Base-by-base conservation (phyloP, 306 rosid species). In the Sechiopsis laciniata region DNA sequence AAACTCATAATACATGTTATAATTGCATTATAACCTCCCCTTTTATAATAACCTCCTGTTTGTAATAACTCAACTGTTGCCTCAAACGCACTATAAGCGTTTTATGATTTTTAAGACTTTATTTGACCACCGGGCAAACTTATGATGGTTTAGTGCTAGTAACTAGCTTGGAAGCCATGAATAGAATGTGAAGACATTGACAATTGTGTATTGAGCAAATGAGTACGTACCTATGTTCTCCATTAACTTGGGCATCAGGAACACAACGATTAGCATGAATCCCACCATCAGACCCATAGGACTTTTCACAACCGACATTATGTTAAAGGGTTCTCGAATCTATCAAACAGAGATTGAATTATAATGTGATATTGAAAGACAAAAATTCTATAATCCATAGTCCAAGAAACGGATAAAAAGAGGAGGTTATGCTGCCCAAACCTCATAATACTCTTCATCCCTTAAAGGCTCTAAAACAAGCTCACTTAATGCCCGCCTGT, bases 241-340 rank as follows among this genome's bases (percentile, higher is more conserved):
- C 88, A 94, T 81, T 77, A 94, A 74, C 79, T 91, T 94, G 83
- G 99, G 99, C 97, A 94, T 94, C 78, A 94, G 74, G 73, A 94
- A 91, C 84, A 94, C 86, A 50, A 91, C 96, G 77, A 94, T 59
- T 76, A 94, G 82, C 99, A 94, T 94, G 84, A 94, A 94, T 84
- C 97, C 99, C 82, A 91, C 68, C 99, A 94, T 94, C 88, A 94
- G 84, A 79, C 97, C 99, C 99, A 94, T 94, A 22, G 99, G 99
- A 80, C 97, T 94, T 77, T 94, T 94, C 80, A 89, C 96, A 54
- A 94, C 14, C 71, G 97, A 86, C 97, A 91, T 83, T 53, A 91
- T 37, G 76, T 83, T 76, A 83, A 94, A 94, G 56, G 99, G 99
- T 78, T 94, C 99, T 79, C 99, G 90, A 78, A 86, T 67, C 99